Evolutionary conservation across 2,329 filamentous ascomycete species (phyloP).

Genomic region (Fusarium equiseti): DNA sequence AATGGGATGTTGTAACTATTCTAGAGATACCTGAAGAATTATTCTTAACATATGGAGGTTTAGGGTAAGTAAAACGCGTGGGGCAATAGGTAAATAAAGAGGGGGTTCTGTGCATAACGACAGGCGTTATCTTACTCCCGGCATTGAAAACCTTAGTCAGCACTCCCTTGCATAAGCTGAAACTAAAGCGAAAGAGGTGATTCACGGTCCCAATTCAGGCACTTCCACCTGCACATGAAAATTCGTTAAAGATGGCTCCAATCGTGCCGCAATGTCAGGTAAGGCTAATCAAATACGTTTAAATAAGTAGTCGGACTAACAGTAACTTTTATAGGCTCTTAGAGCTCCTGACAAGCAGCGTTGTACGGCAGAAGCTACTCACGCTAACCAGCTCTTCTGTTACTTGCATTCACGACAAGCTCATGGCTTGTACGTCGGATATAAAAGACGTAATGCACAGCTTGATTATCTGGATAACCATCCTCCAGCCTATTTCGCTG

Average conservation of each 20-base stretch:
- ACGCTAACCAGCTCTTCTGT: conserved; percentile 45
- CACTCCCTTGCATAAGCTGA: too few species aligned
- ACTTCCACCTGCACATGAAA: too few species aligned
- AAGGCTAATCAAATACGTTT: rapidly evolving
- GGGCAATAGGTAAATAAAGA: too few species aligned
- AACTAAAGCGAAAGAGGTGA: too few species aligned
- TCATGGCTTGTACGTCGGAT: conserved; percentile 42
- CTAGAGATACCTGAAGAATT: too few species aligned
- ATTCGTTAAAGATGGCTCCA: not conserved
- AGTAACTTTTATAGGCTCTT: conserved; percentile 22
- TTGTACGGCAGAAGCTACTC: conserved; percentile 63
- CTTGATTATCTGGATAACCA: conserved; percentile 39
- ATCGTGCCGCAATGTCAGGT: conserved; percentile 16
- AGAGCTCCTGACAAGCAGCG: conserved; percentile 61
- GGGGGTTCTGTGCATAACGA: too few species aligned
- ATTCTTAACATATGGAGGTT: too few species aligned
- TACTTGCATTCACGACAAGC: conserved; percentile 43
- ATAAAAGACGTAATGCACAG: conserved; percentile 45
- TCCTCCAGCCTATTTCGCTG: conserved; percentile 27
- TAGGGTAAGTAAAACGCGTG: too few species aligned
- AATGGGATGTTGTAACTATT: too few species aligned
- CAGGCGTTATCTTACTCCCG: too few species aligned
- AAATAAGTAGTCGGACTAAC: not conserved
- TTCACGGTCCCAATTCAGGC: too few species aligned
- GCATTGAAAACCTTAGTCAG: too few species aligned